A percentile compares a stretch with the other conserved stretches of the same genome.
phyloP scores from a whole-genome alignment of 805 yeast genomes.

The Pichia pseudocactophila region DNA sequence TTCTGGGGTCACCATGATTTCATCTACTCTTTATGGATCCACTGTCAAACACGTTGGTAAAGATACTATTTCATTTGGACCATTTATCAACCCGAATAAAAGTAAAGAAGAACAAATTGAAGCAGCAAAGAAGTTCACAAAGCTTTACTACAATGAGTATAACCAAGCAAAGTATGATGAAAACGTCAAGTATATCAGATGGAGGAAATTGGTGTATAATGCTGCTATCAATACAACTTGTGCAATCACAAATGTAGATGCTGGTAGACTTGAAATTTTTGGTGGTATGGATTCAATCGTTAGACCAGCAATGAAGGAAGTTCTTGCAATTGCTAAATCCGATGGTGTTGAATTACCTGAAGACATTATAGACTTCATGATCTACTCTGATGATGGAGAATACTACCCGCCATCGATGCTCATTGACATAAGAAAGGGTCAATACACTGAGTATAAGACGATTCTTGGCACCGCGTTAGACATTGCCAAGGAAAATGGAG shows the following conservation, averaged over 20 bases:
- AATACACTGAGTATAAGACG: constrained; percentile 35
- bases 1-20: constrained; percentile 34
- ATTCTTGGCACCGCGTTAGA: constrained; percentile 35
- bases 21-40: constrained; percentile 25
- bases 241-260: constrained; percentile 33
- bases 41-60: constrained; percentile 28
- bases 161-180: constrained; percentile 26
- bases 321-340: constrained; percentile 36
- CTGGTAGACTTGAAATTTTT: constrained; percentile 28
- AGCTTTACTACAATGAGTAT: constrained; percentile 27
- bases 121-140: constrained; percentile 27
- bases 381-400: constrained; percentile 33
- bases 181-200: constrained; percentile 33
- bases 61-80: constrained; percentile 29
- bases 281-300: constrained; percentile 23
- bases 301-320: constrained; percentile 38
- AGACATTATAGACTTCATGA: constrained; percentile 27
- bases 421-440: constrained; percentile 35
- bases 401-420: constrained; percentile 41
- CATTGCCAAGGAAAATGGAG: constrained; percentile 23
- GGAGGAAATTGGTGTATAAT: constrained; percentile 41
- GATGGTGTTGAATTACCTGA: constrained; percentile 35
- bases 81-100: constrained; percentile 27
- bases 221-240: constrained; percentile 39
- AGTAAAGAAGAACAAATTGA: constrained; percentile 20